phyloP scores from a whole-genome alignment of 371 early-diverging fungal species.

The Circinella minor region DNA sequence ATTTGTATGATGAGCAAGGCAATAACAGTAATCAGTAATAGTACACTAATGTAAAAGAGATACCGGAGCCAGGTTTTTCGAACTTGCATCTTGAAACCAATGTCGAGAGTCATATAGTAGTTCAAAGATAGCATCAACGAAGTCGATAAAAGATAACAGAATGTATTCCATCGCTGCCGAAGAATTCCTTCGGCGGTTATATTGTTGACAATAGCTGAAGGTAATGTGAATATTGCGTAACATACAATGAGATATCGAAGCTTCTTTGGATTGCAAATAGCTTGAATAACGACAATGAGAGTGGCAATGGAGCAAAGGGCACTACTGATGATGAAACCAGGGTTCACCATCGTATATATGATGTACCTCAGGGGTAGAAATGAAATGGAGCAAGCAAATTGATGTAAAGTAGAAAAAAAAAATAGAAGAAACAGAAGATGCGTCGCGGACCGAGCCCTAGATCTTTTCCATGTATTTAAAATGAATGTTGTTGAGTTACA shows the following conservation, averaged over 20 bases:
- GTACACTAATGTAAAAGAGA: conserved; percentile 7
- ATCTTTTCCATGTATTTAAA: too few species aligned
- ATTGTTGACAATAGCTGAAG: conserved; percentile 19
- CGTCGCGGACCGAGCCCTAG: too few species aligned
- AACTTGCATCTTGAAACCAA: conserved; percentile 17
- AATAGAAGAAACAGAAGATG: too few species aligned
- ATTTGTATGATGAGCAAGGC: neutral
- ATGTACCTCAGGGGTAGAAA: too few species aligned
- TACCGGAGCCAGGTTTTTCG: conserved; percentile 12
- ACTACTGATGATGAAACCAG: conserved; percentile 6
- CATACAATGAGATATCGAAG: conserved; percentile 5
- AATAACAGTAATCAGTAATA: neutral
- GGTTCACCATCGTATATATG: neutral
- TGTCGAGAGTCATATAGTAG: conserved; percentile 24
- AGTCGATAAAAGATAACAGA: conserved; percentile 19
- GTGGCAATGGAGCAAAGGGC: conserved; percentile 1
- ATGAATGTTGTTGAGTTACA: too few species aligned
- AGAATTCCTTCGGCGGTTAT: conserved; percentile 7
- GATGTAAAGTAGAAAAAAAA: too few species aligned
- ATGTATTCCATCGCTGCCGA: conserved; percentile 24
- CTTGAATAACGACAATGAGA: conserved; percentile 11
- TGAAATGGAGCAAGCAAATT: too few species aligned
- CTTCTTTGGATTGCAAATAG: conserved; percentile 18
- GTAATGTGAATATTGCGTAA: conserved; percentile 19
- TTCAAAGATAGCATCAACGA: conserved; percentile 22